Percentiles rank a stretch among this genome's conserved stretches.
These are phyloP conservation scores for Myriosclerotinia duriaeana DNA, from an alignment of 2,329 filamentous ascomycete genomes.

Conservation along the genomic window DNA sequence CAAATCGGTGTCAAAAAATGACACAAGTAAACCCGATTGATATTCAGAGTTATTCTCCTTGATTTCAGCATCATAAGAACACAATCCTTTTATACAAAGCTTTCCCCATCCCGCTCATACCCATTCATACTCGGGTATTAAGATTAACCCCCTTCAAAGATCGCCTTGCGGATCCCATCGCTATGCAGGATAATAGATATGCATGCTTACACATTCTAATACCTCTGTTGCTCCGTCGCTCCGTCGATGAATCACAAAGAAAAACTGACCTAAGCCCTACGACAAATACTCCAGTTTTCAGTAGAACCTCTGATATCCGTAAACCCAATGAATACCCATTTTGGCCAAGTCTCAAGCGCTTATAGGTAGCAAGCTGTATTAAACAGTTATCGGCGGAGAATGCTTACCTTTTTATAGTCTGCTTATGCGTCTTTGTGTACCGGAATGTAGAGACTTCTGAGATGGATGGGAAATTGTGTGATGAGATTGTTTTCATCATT, in stretches of 20 bases:
- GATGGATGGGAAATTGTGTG: background rate
- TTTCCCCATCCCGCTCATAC: background rate
- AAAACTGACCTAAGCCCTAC: too few species aligned
- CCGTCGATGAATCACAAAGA: background rate
- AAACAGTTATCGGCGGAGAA: background rate
- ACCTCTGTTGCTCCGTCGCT: background rate
- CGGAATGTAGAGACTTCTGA: background rate
- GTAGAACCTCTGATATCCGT: background rate
- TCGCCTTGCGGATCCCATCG: background rate
- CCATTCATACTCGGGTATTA: background rate
- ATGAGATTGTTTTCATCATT: background rate
- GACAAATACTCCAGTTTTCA: background rate
- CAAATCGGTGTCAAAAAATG: background rate
- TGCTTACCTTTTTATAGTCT: background rate
- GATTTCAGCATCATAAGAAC: background rate
- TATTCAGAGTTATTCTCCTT: background rate
- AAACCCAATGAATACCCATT: background rate
- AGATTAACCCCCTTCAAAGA: background rate
- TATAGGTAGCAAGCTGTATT: background rate
- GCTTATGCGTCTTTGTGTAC: background rate
- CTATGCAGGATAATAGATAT: background rate
- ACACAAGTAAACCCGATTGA: background rate
- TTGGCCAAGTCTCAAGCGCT: background rate
- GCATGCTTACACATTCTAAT: constrained; percentile 1
- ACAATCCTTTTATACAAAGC: background rate